Evolutionary conservation across 768 basidiomycete genomes (phyloP).

Genomic region (Auricularia auricula-judae): DNA sequence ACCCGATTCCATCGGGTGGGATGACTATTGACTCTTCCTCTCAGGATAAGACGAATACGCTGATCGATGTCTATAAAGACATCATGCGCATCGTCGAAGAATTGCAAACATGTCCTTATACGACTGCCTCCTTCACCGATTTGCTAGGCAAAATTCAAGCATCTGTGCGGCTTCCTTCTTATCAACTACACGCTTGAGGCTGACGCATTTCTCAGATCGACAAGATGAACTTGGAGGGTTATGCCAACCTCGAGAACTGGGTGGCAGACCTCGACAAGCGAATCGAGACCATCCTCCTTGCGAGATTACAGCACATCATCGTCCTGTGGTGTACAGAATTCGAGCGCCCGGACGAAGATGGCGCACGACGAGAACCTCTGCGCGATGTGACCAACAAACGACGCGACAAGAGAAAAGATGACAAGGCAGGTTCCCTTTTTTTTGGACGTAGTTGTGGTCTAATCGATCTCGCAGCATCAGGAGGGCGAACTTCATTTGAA

Average conservation of each 20-base stretch:
- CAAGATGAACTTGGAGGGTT: slow-evolving; percentile 89
- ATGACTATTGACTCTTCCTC: not conserved
- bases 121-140: slow-evolving; percentile 69
- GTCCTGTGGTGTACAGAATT: slow-evolving; percentile 87
- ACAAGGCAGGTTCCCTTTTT: slow-evolving; percentile 43
- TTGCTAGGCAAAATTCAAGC: slow-evolving; percentile 72
- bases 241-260: slow-evolving; percentile 88
- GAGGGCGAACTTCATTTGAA: slow-evolving; percentile 69
- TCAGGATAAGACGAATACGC: slow-evolving; percentile 87
- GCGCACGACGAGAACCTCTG: slow-evolving; percentile 38
- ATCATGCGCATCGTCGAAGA: slow-evolving; percentile 80
- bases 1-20: not conserved
- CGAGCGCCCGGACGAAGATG: slow-evolving; percentile 54
- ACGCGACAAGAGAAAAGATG: slow-evolving; percentile 69
- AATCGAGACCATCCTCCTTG: slow-evolving; percentile 71
- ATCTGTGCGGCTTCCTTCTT: slow-evolving; percentile 40
- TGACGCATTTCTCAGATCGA: slow-evolving; percentile 50
- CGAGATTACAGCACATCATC: slow-evolving; percentile 65
- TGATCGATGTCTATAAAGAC: slow-evolving; percentile 85
- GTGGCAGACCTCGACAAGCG: slow-evolving; percentile 64
- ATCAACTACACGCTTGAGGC: not conserved
- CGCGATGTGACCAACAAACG: slow-evolving; percentile 56
- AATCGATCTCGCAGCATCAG: slow-evolving; percentile 34
- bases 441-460: not conserved
- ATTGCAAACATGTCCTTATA: slow-evolving; percentile 77